Percentiles rank a stretch among this genome's conserved stretches.
Conservation (phyloP, 495 filamentous ascomycete genomes). For the Neurospora sublineolata region DNA sequence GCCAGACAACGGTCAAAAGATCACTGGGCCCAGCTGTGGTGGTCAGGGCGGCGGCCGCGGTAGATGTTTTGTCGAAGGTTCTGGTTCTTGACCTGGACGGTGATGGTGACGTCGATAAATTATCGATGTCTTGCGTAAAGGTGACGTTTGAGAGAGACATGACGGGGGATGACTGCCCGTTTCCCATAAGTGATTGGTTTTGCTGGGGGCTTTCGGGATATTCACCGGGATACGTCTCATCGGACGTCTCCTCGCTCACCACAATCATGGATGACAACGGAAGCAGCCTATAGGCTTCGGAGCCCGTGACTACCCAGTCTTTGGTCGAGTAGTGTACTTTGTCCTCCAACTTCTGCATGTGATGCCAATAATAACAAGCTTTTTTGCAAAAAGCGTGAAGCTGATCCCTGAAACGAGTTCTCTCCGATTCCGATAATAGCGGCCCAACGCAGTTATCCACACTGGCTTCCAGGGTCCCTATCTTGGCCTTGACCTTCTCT, state of each 20-base stretch:
- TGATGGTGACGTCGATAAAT: not conserved
- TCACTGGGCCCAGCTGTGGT: not conserved
- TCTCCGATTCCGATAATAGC: not conserved
- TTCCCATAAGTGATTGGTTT: not conserved
- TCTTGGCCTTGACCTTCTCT: not conserved
- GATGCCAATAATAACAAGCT: not conserved
- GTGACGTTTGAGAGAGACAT: not conserved
- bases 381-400: not conserved
- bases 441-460: not conserved
- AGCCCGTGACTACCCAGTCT: not conserved
- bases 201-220: not conserved
- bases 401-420: not conserved
- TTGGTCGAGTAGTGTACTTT: not conserved
- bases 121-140: not conserved
- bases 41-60: not conserved
- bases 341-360: conserved; percentile 3
- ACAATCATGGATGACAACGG: not conserved
- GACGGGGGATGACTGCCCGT: not conserved
- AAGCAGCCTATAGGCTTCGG: not conserved
- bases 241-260: not conserved
- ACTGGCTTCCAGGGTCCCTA: not conserved
- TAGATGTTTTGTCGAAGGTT: not conserved
- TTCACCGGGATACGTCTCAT: not conserved
- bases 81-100: not conserved
- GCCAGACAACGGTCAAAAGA: conserved; percentile 8